phyloP scores from a whole-genome alignment of 2,329 filamentous ascomycete genomes.

The Onygenales sp. region DNA sequence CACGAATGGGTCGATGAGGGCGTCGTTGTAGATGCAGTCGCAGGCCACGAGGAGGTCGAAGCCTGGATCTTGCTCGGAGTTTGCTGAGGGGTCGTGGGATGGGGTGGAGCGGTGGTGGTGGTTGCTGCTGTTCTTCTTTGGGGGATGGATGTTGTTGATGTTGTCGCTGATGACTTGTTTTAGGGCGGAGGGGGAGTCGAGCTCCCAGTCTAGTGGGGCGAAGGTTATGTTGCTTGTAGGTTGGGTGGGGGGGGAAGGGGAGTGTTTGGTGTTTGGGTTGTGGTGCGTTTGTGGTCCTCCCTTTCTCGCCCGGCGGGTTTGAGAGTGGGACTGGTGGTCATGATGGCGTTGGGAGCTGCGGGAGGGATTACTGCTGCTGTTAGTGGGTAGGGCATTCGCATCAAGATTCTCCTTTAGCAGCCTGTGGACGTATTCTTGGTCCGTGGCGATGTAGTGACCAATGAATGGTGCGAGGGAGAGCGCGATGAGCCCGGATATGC shows the following conservation, averaged over 20 bases:
- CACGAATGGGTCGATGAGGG: slow-evolving; percentile 72
- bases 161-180: slow-evolving; percentile 31
- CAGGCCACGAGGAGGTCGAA: slow-evolving; percentile 74
- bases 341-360: neutral
- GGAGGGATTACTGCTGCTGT: neutral
- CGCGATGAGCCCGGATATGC: slow-evolving; percentile 72
- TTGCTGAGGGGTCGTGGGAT: neutral
- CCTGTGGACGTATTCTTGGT: slow-evolving; percentile 76
- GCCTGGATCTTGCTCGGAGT: slow-evolving; percentile 25
- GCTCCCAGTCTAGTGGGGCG: slow-evolving; percentile 73
- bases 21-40: slow-evolving; percentile 93
- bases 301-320: slow-evolving; percentile 4
- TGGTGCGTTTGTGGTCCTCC: slow-evolving; percentile 9
- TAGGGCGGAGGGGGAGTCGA: slow-evolving; percentile 40
- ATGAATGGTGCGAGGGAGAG: slow-evolving; percentile 56
- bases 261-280: slow-evolving; percentile 6
- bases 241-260: slow-evolving; percentile 4
- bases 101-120: neutral
- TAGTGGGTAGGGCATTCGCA: slow-evolving; percentile 21
- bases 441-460: slow-evolving; percentile 64
- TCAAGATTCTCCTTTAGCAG: slow-evolving; percentile 67
- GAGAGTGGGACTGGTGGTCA: neutral
- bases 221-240: slow-evolving; percentile 41
- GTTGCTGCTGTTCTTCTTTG: neutral
- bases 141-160: neutral